phyloP scores from a whole-genome alignment of 2,329 filamentous ascomycete genomes.

The Alternaria rosae region DNA sequence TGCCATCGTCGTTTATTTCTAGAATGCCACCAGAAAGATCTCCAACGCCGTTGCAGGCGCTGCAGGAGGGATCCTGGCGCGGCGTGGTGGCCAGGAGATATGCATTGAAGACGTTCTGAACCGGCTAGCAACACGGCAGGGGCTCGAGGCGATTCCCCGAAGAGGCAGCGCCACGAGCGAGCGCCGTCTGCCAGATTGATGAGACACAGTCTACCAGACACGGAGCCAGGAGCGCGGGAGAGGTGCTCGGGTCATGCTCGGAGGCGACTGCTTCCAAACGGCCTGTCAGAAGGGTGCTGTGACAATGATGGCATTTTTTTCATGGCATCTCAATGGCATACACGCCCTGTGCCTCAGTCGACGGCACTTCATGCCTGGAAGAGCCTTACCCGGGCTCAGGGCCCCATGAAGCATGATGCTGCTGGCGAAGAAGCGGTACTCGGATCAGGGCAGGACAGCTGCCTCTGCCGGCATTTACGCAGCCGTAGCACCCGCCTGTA shows the following conservation, averaged over 20 bases:
- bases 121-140: conserved; percentile 43
- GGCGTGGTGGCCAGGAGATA: conserved; percentile 47
- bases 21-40: conserved; percentile 53
- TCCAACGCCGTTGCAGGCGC: conserved; percentile 50
- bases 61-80: conserved; percentile 47
- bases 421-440: conserved; percentile 33
- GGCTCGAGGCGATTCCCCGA: conserved; percentile 42
- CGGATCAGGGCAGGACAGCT: conserved; percentile 40
- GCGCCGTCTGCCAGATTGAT: conserved; percentile 45
- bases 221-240: conserved; percentile 38
- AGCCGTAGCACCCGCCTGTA: conserved; percentile 49
- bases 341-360: conserved; percentile 31
- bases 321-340: conserved; percentile 21
- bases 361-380: conserved; percentile 40
- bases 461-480: conserved; percentile 44
- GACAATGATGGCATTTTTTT: conserved; percentile 5
- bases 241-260: conserved; percentile 33
- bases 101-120: conserved; percentile 45
- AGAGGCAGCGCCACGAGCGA: conserved; percentile 43
- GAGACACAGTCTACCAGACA: conserved; percentile 33
- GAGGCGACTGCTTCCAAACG: conserved; percentile 15
- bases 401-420: conserved; percentile 35
- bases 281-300: conserved; percentile 2
- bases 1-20: conserved; percentile 50
- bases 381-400: conserved; percentile 31